Base-by-base conservation (phyloP, 2,329 filamentous ascomycete species). In the Macroventuria anomochaeta region DNA sequence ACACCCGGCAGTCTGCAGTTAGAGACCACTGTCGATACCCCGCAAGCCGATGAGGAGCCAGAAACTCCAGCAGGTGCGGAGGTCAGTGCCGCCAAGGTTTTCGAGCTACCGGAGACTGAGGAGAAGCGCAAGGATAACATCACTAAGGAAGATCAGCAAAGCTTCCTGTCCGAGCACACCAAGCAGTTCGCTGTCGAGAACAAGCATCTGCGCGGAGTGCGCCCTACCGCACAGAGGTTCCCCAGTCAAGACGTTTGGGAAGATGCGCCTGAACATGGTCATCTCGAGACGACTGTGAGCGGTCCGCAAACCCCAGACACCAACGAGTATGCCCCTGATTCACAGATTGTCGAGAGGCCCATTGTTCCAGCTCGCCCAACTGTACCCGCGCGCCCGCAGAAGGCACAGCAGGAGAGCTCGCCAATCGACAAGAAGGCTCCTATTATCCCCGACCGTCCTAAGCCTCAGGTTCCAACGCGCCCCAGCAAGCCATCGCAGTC, bases 171-270 rank as follows among this genome's bases (percentile, higher is more conserved):
- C 8, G 77, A 78, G 32, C 73, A 79, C 29, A 76, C 71, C 10
- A 77, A 78, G 58, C 77, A 73, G 2, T 90, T 91, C 71, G 88
- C 87, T 20, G 58, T 48, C 8, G 63, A 66, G 23, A 85, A 80
- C 59, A 83, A 80, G 56, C 84, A 84, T 62, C 77, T 85, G 59
- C 80, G 82, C 43, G 77, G 78, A 32, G 78, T 81, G 40, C 79
- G 81, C 62, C 80, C 88, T 18, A 79, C 79, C 13, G 70, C 83
- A 62, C 80, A 85, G 53, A 86, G 91, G 11, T 97, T 97, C 73
- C 93, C 93, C 0, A 96, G 93, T 71, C 86, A 87, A 48, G 93
- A 97, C 75, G 86, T 97, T 34, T 97, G 93, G 93, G 93, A 97
- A 77, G 93, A 97, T 72, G 87, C 85, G 0, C 93, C 93, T 1